Percentiles rank a stretch among this genome's conserved stretches.
phyloP scores from a whole-genome alignment of 164 flowering plant genomes.

The Sextonia rubra region DNA sequence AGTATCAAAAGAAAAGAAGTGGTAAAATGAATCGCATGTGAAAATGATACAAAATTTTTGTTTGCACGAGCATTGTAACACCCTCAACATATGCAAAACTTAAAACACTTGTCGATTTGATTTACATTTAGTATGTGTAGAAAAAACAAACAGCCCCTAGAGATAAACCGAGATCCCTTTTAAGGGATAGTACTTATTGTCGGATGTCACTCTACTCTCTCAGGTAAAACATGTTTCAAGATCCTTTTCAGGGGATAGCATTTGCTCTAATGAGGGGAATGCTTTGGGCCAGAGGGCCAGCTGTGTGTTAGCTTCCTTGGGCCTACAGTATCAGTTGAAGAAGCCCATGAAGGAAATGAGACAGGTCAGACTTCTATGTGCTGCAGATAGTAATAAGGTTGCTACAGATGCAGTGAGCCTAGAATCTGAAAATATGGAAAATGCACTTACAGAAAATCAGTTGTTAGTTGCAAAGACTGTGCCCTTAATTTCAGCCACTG shows the following conservation, averaged over 20 bases:
- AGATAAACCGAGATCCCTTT: too few relatives aligned
- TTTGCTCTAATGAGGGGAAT: background rate
- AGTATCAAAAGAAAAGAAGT: too few relatives aligned
- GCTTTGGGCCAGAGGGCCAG: conserved; percentile 21
- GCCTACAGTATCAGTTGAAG: conserved; percentile 21
- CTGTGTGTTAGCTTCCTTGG: conserved; percentile 15
- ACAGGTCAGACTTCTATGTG: conserved; percentile 21
- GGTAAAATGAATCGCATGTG: too few relatives aligned
- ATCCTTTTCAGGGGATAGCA: conserved; percentile 13
- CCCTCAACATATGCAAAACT: too few relatives aligned
- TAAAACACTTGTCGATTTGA: too few relatives aligned
- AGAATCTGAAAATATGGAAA: conserved; percentile 25
- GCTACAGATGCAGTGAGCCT: conserved; percentile 26
- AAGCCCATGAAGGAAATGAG: conserved; percentile 18
- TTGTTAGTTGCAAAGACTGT: conserved; percentile 15
- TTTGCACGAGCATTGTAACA: too few relatives aligned
- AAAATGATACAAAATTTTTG: too few relatives aligned
- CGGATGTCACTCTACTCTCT: conserved; percentile 18
- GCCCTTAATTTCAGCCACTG: conserved; percentile 16
- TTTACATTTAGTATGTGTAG: too few relatives aligned
- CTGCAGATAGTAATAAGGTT: conserved; percentile 37
- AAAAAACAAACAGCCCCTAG: too few relatives aligned
- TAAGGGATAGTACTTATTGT: background rate
- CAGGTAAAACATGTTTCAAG: conserved; percentile 31
- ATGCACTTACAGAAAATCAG: conserved; percentile 20